phyloP scores from a whole-genome alignment of 139 green algal species.

The Pleodorina starrii region DNA sequence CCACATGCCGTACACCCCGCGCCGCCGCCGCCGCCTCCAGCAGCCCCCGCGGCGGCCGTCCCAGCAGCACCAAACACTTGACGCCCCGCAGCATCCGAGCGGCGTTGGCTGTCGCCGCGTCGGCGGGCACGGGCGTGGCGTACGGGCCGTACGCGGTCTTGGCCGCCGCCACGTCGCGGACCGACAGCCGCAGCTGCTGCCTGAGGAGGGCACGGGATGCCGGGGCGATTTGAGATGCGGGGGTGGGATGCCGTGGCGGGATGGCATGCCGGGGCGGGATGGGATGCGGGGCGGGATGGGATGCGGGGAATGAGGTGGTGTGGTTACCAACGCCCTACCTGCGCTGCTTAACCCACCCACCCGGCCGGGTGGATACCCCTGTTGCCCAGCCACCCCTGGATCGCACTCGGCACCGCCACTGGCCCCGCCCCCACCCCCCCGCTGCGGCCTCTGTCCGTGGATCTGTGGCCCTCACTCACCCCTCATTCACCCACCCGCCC shows the following conservation, averaged over 20 bases:
- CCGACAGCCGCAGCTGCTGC: constrained; percentile 59
- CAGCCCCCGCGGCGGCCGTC: constrained; percentile 13
- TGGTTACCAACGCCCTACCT: no score
- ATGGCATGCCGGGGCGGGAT: not conserved
- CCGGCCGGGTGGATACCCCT: no score
- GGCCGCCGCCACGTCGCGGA: constrained; percentile 53
- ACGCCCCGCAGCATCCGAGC: constrained; percentile 35
- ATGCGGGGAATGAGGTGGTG: no score
- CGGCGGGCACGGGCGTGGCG: constrained; percentile 53
- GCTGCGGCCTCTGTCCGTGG: no score
- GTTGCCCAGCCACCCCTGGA: no score
- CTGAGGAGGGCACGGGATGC: constrained; percentile 30
- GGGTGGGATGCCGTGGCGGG: not conserved
- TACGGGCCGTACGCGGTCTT: constrained; percentile 71
- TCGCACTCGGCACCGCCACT: no score
- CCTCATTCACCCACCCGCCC: no score
- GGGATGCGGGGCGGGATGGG: no score
- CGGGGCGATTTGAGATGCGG: not conserved
- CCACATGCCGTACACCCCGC: not conserved
- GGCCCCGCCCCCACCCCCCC: no score
- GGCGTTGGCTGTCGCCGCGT: constrained; percentile 7
- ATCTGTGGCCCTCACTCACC: no score
- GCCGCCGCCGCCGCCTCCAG: constrained; percentile 9
- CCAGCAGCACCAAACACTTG: constrained; percentile 49
- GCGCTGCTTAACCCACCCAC: no score